Evolutionary conservation across 2,329 filamentous ascomycete species (phyloP).

Genomic region (Colletotrichum lini): DNA sequence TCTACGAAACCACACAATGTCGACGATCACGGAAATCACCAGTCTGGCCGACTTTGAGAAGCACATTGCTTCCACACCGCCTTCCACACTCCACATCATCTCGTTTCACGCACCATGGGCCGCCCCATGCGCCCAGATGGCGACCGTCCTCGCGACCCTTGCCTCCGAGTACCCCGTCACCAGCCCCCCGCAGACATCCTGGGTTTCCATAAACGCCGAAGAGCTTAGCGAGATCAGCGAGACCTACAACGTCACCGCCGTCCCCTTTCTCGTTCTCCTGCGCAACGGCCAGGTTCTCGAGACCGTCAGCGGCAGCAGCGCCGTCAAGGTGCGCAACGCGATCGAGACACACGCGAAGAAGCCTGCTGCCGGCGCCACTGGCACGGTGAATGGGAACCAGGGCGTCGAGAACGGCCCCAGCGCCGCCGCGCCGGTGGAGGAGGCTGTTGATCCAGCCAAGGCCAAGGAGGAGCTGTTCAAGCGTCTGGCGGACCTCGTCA

Average conservation of each 20-base stretch:
- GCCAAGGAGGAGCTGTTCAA: slow-evolving; percentile 88
- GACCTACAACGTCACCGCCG: slow-evolving; percentile 92
- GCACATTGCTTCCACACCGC: slow-evolving; percentile 75
- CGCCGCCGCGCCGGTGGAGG: slow-evolving; percentile 40
- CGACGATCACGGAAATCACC: slow-evolving; percentile 82
- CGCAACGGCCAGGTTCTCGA: slow-evolving; percentile 83
- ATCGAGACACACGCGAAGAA: slow-evolving; percentile 85
- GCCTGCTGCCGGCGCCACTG: slow-evolving; percentile 54
- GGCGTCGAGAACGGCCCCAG: slow-evolving; percentile 46
- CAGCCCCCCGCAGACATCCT: slow-evolving; percentile 78
- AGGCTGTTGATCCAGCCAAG: slow-evolving; percentile 60
- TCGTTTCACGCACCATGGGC: slow-evolving; percentile 99
- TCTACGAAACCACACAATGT: slow-evolving; percentile 68
- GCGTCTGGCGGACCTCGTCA: slow-evolving; percentile 86
- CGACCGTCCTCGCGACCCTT: slow-evolving; percentile 85
- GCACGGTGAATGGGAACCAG: slow-evolving; percentile 54
- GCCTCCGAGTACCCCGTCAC: slow-evolving; percentile 86
- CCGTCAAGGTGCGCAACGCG: slow-evolving; percentile 84
- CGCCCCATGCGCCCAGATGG: slow-evolving; percentile 95
- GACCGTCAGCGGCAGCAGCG: slow-evolving; percentile 91
- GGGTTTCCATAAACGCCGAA: slow-evolving; percentile 94
- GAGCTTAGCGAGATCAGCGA: slow-evolving; percentile 94
- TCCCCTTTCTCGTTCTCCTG: slow-evolving; percentile 91
- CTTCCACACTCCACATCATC: slow-evolving; percentile 82
- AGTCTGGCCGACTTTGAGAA: slow-evolving; percentile 81